Evolutionary conservation across 768 basidiomycete species (phyloP).

Genomic region (Astraeus odoratus): DNA sequence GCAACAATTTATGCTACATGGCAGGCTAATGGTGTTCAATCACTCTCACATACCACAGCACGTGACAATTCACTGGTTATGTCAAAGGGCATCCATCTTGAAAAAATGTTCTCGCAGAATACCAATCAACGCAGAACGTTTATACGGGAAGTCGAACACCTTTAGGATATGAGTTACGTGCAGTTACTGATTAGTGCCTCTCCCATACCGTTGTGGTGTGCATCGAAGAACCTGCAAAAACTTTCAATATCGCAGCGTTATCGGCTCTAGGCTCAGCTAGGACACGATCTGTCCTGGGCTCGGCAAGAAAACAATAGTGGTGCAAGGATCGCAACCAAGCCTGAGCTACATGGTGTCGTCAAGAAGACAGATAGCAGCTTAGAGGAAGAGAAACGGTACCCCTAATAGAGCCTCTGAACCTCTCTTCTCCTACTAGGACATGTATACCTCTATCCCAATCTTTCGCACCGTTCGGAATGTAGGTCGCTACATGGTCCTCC

Average conservation of each 20-base stretch:
- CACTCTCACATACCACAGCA: too few relatives aligned
- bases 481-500: slow-evolving; percentile 18
- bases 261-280: slow-evolving; percentile 36
- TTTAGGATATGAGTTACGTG: background rate
- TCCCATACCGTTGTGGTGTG: slow-evolving; percentile 15
- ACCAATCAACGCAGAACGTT: slow-evolving; percentile 13
- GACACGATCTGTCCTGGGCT: slow-evolving; percentile 35
- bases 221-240: slow-evolving; percentile 12
- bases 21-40: too few relatives aligned
- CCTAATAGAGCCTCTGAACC: slow-evolving; percentile 36
- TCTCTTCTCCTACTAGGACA: slow-evolving; percentile 40
- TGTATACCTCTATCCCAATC: slow-evolving; percentile 35
- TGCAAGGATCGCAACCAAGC: slow-evolving; percentile 23
- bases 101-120: slow-evolving; percentile 19
- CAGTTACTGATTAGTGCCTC: too few relatives aligned
- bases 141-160: slow-evolving; percentile 22
- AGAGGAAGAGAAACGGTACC: slow-evolving; percentile 26
- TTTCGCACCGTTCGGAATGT: slow-evolving; percentile 21
- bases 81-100: slow-evolving; percentile 15
- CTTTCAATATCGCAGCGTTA: slow-evolving; percentile 26
- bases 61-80: background rate
- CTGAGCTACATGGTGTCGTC: slow-evolving; percentile 9
- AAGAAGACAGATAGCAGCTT: background rate
- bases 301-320: slow-evolving; percentile 39
- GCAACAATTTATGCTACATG: too few relatives aligned